Percentiles rank a stretch among this genome's conserved stretches.
Conservation (phyloP, 441 rosid genomes). For the Pelargonium cotyledonis region DNA sequence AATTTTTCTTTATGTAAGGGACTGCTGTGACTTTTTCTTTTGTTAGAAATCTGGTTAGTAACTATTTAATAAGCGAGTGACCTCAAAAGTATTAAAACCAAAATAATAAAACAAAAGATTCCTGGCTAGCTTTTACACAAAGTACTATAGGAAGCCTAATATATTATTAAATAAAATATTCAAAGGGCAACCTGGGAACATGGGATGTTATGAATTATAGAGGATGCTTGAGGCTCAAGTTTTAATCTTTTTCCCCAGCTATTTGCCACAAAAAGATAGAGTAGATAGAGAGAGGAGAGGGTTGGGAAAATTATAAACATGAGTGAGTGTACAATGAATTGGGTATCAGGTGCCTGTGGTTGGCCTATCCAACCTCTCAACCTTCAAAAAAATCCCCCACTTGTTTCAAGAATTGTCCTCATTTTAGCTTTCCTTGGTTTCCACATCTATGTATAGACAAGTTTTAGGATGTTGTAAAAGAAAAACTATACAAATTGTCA, state of each 20-base stretch:
- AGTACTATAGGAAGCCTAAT: background rate
- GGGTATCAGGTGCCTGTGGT: conserved; percentile 39
- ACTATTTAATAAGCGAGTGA: too few species aligned
- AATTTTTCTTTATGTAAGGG: too few species aligned
- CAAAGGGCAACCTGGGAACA: background rate
- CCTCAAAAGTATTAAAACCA: too few species aligned
- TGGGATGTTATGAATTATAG: background rate
- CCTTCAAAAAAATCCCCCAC: conserved; percentile 19
- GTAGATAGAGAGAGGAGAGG: conserved; percentile 14
- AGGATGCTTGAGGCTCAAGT: conserved; percentile 22
- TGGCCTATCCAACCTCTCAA: conserved; percentile 18
- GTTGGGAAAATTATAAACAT: conserved; percentile 11
- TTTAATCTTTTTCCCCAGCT: conserved; percentile 9
- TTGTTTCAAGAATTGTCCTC: background rate
- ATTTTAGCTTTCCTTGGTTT: too few species aligned
- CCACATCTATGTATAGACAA: too few species aligned
- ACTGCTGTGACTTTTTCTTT: too few species aligned
- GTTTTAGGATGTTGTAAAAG: too few species aligned
- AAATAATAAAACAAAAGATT: conserved; percentile 23
- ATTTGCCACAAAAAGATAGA: conserved; percentile 28
- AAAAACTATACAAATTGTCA: too few species aligned
- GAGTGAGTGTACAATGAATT: background rate
- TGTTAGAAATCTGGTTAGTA: too few species aligned
- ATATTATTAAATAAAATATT: background rate
- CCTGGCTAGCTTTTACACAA: conserved; percentile 17